Evolutionary conservation across 106 monocot genomes (phyloP), one percentile per base, ranked within the genome.

Genomic region (Phalaenopsis equestris): DNA sequence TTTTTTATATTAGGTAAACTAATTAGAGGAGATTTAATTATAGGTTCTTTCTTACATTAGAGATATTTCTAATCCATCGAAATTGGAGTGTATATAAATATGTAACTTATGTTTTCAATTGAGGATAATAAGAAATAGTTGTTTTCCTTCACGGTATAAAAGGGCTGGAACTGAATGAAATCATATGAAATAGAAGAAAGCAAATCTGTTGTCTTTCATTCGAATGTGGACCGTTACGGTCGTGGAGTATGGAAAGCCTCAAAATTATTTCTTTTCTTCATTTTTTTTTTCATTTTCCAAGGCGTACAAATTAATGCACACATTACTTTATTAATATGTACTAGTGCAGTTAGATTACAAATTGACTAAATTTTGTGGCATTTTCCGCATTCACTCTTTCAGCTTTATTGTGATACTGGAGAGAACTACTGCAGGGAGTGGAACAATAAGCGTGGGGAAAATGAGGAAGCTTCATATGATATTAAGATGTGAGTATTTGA

Each of bases 401-500:
- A 99, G 99, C 77, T 99, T 75, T 93, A 85, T 81, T 95, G 99
- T 87, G 91, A 99, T 78, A 85, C 89, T 70, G 91, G 86, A 78
- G 95, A 92, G 81, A 82, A 85, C 81, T 48, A 77, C 78, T 99
- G 99, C 83, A 88, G 91, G 77, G 88, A 95, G 77, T 99, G 99
- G 99, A 99, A 99, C 81, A 87, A 46, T 64, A 88, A 86, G 46
- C 89, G 98, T 36, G 24, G 38, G 18, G 84, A 89, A 74, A 84
- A 79, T 11, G 93, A 88, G 58, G 90, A 99, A 82, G 70, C 82
- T 9, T 84, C 91, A 72, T 99, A 95, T 84, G 84, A 94, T 52
- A 56, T 24, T 46, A 90, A 84, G 55, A 95, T 99, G 99, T 95
- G 80, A 85, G 90, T 78, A n/a, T n/a, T 45, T n/a, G 6, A 42